Evolutionary conservation across 306 rosid species (phyloP).

Genomic region (Quercus cerris): DNA sequence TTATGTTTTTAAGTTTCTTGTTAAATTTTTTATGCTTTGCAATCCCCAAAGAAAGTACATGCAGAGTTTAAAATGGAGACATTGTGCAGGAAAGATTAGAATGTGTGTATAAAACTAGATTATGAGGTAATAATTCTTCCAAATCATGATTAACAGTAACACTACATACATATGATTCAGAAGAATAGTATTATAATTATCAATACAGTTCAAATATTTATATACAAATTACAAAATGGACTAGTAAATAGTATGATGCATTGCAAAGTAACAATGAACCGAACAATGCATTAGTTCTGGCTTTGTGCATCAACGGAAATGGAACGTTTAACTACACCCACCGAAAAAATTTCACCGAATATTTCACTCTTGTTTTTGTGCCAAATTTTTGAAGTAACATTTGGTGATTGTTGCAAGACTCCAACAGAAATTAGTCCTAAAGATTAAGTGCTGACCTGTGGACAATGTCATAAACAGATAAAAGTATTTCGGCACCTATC

Average conservation of each 20-base stretch:
- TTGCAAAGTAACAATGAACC: neutral
- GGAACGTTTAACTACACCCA: too few relatives aligned
- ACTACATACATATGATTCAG: neutral
- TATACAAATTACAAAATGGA: neutral
- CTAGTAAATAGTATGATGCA: neutral
- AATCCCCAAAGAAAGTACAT: neutral
- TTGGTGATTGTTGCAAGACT: too few relatives aligned
- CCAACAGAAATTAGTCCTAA: conserved; percentile 28
- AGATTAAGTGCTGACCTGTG: conserved; percentile 64
- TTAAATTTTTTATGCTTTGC: too few relatives aligned
- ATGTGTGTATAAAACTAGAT: neutral
- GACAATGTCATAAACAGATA: conserved; percentile 78
- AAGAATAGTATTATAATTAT: neutral
- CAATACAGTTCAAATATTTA: neutral
- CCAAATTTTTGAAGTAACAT: too few relatives aligned
- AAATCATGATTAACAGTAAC: neutral
- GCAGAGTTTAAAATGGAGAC: neutral
- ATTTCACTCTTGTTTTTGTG: too few relatives aligned
- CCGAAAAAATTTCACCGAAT: too few relatives aligned
- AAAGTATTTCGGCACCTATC: conserved; percentile 90
- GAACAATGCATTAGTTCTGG: neutral
- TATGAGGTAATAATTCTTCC: neutral
- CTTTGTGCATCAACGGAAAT: neutral
- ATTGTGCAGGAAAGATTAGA: neutral
- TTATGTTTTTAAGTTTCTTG: too few relatives aligned